phyloP scores from a whole-genome alignment of 1,284 basidiomycete genomes.

The Schizophyllum amplum region DNA sequence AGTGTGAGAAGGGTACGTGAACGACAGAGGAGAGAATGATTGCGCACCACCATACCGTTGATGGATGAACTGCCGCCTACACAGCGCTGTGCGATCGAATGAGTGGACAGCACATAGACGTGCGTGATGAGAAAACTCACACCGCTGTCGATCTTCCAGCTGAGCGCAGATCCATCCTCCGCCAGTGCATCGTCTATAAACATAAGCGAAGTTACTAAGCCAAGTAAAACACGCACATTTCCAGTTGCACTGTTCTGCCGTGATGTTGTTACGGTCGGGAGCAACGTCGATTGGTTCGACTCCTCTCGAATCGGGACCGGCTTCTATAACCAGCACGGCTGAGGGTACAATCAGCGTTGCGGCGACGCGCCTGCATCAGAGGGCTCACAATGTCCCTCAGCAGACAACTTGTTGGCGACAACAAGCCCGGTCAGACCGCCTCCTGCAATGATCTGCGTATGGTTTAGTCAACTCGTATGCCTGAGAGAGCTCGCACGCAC shows the following conservation, averaged over 20 bases:
- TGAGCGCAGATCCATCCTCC: not conserved
- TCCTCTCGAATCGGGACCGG: not conserved
- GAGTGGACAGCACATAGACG: not conserved
- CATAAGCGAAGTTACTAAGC: too few relatives aligned
- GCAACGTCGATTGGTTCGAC: not conserved
- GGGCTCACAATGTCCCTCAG: not conserved
- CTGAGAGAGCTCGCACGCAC: not conserved
- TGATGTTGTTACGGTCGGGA: not conserved
- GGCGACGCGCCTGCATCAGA: not conserved
- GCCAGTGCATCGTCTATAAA: not conserved
- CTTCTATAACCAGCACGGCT: not conserved
- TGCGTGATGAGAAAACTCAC: not conserved
- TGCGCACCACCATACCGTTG: not conserved
- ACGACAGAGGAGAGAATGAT: not conserved
- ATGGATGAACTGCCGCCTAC: not conserved
- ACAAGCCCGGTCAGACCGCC: not conserved
- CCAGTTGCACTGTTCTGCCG: not conserved
- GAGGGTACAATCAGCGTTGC: not conserved
- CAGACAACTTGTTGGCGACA: not conserved
- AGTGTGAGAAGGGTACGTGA: not conserved
- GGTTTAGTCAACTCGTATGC: not conserved
- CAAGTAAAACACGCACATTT: not conserved
- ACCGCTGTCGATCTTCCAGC: not conserved
- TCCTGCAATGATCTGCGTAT: not conserved
- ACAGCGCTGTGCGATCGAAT: not conserved